Evolutionary conservation across 148 eudicot species (phyloP).

Genomic region (Mesembryanthemum crystallinum): DNA sequence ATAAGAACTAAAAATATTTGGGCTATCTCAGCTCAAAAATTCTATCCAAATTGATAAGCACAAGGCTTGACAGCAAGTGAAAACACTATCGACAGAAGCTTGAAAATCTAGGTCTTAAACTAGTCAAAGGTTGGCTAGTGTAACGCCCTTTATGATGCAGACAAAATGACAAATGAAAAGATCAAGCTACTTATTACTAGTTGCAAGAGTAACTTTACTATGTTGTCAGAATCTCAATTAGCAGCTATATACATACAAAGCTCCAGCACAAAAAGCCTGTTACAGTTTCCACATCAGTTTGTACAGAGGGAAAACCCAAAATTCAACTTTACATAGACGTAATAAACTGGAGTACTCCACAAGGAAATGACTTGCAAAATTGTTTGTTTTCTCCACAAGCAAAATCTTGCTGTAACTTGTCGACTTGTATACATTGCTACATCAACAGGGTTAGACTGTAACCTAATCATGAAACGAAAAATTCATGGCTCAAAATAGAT

Average conservation of each 20-base stretch:
- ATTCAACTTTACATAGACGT: background rate
- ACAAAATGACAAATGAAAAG: background rate
- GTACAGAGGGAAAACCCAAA: background rate
- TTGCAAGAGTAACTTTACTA: background rate
- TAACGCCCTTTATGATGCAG: background rate
- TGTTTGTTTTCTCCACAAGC: background rate
- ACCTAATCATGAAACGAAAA: background rate
- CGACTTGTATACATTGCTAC: background rate
- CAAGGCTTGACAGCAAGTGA: no score
- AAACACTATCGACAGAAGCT: no score
- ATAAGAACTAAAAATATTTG: no score
- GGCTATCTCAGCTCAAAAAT: no score
- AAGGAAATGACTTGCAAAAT: background rate
- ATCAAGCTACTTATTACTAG: conserved; percentile 1
- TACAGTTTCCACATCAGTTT: background rate
- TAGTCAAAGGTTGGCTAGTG: background rate
- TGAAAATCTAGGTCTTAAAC: no score
- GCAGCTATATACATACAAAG: background rate
- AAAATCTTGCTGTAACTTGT: background rate
- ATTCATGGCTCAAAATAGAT: background rate
- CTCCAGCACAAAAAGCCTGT: background rate
- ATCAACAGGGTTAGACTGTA: background rate
- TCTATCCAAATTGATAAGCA: no score
- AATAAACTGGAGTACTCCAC: background rate
- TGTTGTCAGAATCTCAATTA: background rate